Base-by-base conservation (phyloP, 805 yeast species). In the Teunomyces lycoperdinae region DNA sequence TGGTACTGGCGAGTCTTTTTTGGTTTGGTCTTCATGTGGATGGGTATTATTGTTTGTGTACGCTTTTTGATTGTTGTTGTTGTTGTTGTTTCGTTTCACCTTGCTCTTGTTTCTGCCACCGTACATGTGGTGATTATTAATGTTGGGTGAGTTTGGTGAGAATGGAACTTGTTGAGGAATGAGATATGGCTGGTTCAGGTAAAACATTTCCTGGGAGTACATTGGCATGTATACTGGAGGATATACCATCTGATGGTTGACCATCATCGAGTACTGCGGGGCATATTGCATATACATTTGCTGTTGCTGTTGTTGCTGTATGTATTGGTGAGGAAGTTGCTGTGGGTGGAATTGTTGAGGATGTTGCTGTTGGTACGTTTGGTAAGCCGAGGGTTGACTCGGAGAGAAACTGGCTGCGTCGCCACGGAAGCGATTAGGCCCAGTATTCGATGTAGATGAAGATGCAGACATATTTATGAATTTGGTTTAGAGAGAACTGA, bases 331-430 rank as follows among this genome's bases (percentile, higher is more conserved):
- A 6, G 46, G 48, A 33, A 47, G 47, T 24, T 50, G 55, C 34
- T 47, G 48, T 16, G 48, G 53, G 20, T 31, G 49, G 29, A 45
- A 36, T 31, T 52, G 56, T 24, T 42, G 50, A 13, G 45, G 52
- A 8, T 48, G 48, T 33, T 46, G 52, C 34, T 17, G 52, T 14
- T 46, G 47, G 38, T 46, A 47, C 29, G 42, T 44, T 30, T 44
- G 47, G 50, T 48, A 48, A 33, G 38, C 43, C 16, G 44, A 29
- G 9, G 51, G 47, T 14, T 48, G 50, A 43, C 61, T 56, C n/a
- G 74, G 74, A 16, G 65, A 60, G 47, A 69, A 69, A 38, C 66
- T 63, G 47, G 70, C 68, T 13, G 71, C 73, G 57, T 68, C 73
- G 34, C 67, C 64, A 55, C 73, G 70, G 56, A 69, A 69, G 44